These are phyloP conservation scores for Penicillium hesseltinei DNA, from an alignment of 2,329 filamentous ascomycete species.

Conservation along the genomic window DNA sequence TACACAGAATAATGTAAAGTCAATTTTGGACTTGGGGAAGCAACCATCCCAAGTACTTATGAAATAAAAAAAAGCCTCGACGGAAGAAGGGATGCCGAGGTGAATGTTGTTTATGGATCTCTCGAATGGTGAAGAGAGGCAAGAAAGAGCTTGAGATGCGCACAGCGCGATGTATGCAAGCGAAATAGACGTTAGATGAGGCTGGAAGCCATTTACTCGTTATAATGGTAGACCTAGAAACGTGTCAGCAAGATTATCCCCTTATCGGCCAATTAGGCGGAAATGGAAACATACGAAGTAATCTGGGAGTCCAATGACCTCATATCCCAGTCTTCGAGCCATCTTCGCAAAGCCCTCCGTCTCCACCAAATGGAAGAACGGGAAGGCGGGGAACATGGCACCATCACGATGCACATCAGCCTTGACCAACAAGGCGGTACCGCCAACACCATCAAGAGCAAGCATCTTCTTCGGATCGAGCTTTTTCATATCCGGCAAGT, in stretches of 20 bases:
- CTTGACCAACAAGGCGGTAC: conserved; percentile 88
- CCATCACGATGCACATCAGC: conserved; percentile 95
- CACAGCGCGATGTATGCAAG: conserved; percentile 6
- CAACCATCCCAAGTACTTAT: conserved; percentile 1
- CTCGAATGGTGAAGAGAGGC: not conserved
- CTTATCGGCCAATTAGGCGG: not conserved
- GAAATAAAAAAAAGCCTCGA: not conserved
- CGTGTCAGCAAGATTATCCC: conserved; percentile 6
- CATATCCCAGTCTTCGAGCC: conserved; percentile 84
- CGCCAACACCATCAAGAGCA: conserved; percentile 86
- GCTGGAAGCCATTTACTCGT: conserved; percentile 59
- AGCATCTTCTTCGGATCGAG: conserved; percentile 64
- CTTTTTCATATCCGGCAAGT: conserved; percentile 59
- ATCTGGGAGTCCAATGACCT: conserved; percentile 84
- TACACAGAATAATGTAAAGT: conserved; percentile 4
- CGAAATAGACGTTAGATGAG: not conserved
- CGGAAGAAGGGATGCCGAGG: not conserved
- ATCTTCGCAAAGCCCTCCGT: conserved; percentile 98
- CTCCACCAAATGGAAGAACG: conserved; percentile 96
- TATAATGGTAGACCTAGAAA: conserved; percentile 79
- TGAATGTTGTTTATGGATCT: not conserved
- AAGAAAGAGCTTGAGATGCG: not conserved
- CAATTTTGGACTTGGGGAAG: not conserved
- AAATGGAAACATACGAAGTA: conserved; percentile 68
- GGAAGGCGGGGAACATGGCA: conserved; percentile 95